Evolutionary conservation across 345 rosid genomes (phyloP).

Genomic region (Pugionium dolabratum): DNA sequence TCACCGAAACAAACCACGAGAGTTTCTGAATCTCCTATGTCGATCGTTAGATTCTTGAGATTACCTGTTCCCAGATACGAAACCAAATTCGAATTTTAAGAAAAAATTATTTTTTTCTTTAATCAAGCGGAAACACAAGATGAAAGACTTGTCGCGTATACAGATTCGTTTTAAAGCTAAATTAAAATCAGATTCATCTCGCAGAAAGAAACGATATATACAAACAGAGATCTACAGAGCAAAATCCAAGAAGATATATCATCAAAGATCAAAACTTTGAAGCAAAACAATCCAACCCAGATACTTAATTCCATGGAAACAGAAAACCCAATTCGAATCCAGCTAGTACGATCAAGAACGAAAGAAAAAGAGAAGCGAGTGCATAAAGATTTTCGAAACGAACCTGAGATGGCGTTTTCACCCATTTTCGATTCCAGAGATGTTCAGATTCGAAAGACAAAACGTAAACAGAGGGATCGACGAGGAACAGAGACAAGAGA

Average conservation of each 20-base stretch:
- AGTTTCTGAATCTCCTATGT: slow-evolving; percentile 32
- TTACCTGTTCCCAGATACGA: slow-evolving; percentile 37
- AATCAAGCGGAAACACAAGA: slow-evolving; percentile 15
- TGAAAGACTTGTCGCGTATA: slow-evolving; percentile 4
- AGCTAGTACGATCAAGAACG: slow-evolving; percentile 32
- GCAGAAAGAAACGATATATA: background rate
- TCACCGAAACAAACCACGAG: slow-evolving; percentile 93
- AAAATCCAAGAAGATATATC: slow-evolving; percentile 25
- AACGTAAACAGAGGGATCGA: slow-evolving; percentile 31
- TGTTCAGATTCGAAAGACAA: slow-evolving; percentile 16
- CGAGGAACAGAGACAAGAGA: background rate
- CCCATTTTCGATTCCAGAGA: slow-evolving; percentile 46
- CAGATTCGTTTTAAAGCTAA: background rate
- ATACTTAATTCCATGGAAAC: slow-evolving; percentile 6
- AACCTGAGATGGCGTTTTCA: slow-evolving; percentile 46
- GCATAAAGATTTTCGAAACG: slow-evolving; percentile 15
- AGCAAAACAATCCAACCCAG: slow-evolving; percentile 29
- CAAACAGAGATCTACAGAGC: slow-evolving; percentile 31
- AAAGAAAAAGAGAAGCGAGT: background rate
- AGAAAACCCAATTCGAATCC: slow-evolving; percentile 23
- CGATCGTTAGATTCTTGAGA: slow-evolving; percentile 38
- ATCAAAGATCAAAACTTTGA: slow-evolving; percentile 33
- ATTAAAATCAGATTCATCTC: background rate
- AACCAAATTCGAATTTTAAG: slow-evolving; percentile 1
- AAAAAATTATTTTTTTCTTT: slow-evolving; percentile 1